A percentile compares a stretch with the other conserved stretches of the same genome.
Evolutionary conservation across 495 filamentous ascomycete genomes (phyloP).

Genomic region (Talaromyces trachyspermus): DNA sequence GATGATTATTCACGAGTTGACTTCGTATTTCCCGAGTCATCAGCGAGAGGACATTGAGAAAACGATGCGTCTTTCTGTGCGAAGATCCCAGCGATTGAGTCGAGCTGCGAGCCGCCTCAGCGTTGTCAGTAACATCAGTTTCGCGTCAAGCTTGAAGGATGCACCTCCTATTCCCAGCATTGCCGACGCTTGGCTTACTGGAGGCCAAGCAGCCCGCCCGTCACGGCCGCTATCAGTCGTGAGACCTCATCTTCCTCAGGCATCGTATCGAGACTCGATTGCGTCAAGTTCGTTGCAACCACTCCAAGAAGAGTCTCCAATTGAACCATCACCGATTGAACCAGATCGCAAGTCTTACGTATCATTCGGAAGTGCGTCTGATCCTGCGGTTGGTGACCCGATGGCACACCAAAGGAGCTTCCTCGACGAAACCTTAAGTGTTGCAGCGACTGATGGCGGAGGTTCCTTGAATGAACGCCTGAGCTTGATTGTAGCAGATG

Average conservation of each 20-base stretch:
- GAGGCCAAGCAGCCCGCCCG: constrained; percentile 30
- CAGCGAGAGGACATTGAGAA: constrained; percentile 86
- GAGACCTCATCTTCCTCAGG: constrained; percentile 49
- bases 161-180: constrained; percentile 92
- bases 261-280: constrained; percentile 73
- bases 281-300: constrained; percentile 82
- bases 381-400: constrained; percentile 66
- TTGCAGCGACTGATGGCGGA: constrained; percentile 54
- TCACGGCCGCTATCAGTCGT: constrained; percentile 57
- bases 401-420: constrained; percentile 64
- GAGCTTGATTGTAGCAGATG: constrained; percentile 55
- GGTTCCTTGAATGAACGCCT: constrained; percentile 63
- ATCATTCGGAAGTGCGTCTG: constrained; percentile 82
- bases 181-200: constrained; percentile 82
- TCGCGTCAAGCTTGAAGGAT: constrained; percentile 76
- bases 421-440: constrained; percentile 71
- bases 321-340: constrained; percentile 77
- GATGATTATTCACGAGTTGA: constrained; percentile 91
- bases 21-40: constrained; percentile 95
- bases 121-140: constrained; percentile 88
- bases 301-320: constrained; percentile 84
- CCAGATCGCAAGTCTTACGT: constrained; percentile 94
- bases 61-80: constrained; percentile 83
- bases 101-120: constrained; percentile 85
- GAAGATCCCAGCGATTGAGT: constrained; percentile 83